Conservation (phyloP, 495 filamentous ascomycete species). For the Annulohypoxylon nitens region DNA sequence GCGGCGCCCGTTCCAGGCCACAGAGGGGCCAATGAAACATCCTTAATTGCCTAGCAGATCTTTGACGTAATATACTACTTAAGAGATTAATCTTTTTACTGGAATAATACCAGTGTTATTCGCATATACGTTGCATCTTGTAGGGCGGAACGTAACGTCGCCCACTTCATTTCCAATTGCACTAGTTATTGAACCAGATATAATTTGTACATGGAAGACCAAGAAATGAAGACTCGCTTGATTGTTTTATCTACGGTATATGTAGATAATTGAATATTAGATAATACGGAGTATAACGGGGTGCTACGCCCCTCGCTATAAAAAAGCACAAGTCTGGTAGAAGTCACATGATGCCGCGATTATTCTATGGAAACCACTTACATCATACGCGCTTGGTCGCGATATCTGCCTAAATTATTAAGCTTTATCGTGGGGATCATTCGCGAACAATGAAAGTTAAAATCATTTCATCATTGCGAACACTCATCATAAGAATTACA, state of each 20-base stretch:
- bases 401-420: conserved; percentile 16
- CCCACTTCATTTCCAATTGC: not conserved
- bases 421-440: not conserved
- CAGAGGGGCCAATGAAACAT: conserved; percentile 42
- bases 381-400: conserved; percentile 36
- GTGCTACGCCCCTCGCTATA: not conserved
- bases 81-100: not conserved
- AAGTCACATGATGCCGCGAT: conserved; percentile 42
- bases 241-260: too few relatives aligned
- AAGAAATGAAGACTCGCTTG: too few relatives aligned
- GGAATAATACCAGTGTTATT: not conserved
- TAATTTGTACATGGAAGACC: not conserved
- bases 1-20: conserved; percentile 7
- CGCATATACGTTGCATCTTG: too few relatives aligned
- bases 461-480: not conserved
- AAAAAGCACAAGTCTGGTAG: not conserved
- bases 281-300: not conserved
- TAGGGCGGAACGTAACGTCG: too few relatives aligned
- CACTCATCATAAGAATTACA: not conserved
- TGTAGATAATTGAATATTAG: not conserved
- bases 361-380: conserved; percentile 24
- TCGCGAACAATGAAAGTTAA: not conserved
- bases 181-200: not conserved
- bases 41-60: conserved; percentile 40
- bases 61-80: not conserved